A percentile compares a stretch with the other conserved stretches of the same genome.
Conservation (phyloP, 2,329 filamentous ascomycete genomes). For the Sphaerulina musiva region DNA sequence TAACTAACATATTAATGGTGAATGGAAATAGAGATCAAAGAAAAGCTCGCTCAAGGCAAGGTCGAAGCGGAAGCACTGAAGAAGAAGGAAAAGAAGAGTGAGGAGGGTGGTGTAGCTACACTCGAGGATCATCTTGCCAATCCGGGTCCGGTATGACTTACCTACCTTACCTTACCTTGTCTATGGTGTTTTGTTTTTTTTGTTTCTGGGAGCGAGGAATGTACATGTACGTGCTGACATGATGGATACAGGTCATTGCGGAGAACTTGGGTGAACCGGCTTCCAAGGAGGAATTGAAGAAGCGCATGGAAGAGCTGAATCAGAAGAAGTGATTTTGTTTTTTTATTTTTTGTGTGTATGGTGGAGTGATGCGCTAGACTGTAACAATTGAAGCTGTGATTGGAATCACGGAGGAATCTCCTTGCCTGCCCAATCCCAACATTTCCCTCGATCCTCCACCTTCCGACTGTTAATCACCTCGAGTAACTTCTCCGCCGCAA, state of each 20-base stretch:
- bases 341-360: too few relatives aligned
- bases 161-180: too few relatives aligned
- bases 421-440: slow-evolving; percentile 63
- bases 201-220: too few relatives aligned
- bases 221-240: background rate
- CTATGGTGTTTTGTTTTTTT: background rate
- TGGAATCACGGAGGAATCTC: slow-evolving; percentile 51
- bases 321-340: slow-evolving; percentile 31
- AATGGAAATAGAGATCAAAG: slow-evolving; percentile 16
- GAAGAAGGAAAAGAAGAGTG: slow-evolving; percentile 11
- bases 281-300: slow-evolving; percentile 46
- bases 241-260: slow-evolving; percentile 27
- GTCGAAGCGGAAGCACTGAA: slow-evolving; percentile 7
- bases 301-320: slow-evolving; percentile 46
- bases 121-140: slow-evolving; percentile 39
- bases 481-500: slow-evolving; percentile 59
- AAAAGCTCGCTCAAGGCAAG: slow-evolving; percentile 16
- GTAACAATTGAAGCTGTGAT: background rate
- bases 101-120: slow-evolving; percentile 24
- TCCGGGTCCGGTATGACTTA: slow-evolving; percentile 37
- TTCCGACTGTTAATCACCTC: slow-evolving; percentile 49
- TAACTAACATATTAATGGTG: background rate
- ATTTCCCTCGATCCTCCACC: slow-evolving; percentile 52
- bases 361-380: too few relatives aligned
- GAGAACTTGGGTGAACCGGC: slow-evolving; percentile 41